Percentiles rank a stretch among this genome's conserved stretches.
Evolutionary conservation across 257 asterid species (phyloP).

Genomic region (Nicotiana attenuata): DNA sequence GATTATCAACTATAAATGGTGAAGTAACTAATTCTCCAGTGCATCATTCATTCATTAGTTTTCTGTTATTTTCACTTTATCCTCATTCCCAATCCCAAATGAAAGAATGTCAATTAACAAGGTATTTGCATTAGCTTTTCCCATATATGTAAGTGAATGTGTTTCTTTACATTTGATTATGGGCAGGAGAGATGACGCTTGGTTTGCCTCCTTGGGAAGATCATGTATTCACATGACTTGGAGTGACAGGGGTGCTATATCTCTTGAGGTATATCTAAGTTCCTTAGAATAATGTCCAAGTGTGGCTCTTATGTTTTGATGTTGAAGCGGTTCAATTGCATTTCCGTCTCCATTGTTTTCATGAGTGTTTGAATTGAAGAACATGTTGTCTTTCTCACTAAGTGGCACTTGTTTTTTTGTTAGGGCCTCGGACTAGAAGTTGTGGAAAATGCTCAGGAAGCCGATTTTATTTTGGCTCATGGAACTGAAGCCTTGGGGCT

Average conservation of each 20-base stretch:
- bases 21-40: neutral
- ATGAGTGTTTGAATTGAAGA: neutral
- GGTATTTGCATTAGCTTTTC: neutral
- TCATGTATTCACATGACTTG: slow-evolving; percentile 94
- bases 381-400: neutral
- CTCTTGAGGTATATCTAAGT: slow-evolving; percentile 63
- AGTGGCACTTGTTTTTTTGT: slow-evolving; percentile 14
- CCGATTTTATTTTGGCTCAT: slow-evolving; percentile 84
- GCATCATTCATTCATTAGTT: neutral
- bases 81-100: neutral
- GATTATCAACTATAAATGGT: neutral
- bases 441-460: slow-evolving; percentile 66
- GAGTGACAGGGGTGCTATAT: slow-evolving; percentile 90
- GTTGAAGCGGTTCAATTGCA: neutral
- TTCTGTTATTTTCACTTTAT: neutral
- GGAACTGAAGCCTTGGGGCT: slow-evolving; percentile 97
- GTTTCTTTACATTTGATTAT: slow-evolving; percentile 16
- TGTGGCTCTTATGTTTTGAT: neutral
- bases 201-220: slow-evolving; percentile 82
- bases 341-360: neutral
- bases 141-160: neutral
- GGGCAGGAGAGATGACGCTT: slow-evolving; percentile 72
- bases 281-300: neutral
- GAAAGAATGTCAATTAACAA: neutral
- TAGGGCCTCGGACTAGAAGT: slow-evolving; percentile 87